A percentile compares a stretch with the other conserved stretches of the same genome.
Conservation (phyloP, 768 basidiomycete genomes). For the Pisolithus marmoratus region DNA sequence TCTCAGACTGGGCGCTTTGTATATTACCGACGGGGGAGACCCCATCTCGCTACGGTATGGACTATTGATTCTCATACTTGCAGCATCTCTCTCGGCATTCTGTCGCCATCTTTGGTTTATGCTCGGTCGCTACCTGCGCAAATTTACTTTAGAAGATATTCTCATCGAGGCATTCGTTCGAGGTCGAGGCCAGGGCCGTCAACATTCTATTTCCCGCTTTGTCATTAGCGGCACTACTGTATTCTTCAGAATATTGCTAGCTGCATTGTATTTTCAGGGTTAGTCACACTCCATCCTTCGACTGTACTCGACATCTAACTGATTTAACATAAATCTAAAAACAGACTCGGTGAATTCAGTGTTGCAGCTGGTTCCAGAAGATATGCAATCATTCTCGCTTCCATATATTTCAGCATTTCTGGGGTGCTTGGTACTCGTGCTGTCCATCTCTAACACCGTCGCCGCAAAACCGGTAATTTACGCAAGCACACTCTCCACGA, state of each 20-base stretch:
- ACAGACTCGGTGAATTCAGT: slow-evolving; percentile 52
- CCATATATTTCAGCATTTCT: slow-evolving; percentile 36
- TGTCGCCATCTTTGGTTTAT: slow-evolving; percentile 71
- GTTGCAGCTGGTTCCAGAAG: slow-evolving; percentile 42
- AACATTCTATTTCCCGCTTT: slow-evolving; percentile 38
- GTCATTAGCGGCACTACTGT: slow-evolving; percentile 41
- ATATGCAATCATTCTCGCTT: slow-evolving; percentile 29
- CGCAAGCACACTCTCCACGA: slow-evolving; percentile 54
- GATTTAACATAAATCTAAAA: slow-evolving; percentile 6
- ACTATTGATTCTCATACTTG: slow-evolving; percentile 44
- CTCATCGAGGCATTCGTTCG: slow-evolving; percentile 56
- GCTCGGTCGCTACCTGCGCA: slow-evolving; percentile 66
- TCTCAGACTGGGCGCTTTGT: slow-evolving; percentile 65
- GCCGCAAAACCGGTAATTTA: slow-evolving; percentile 48
- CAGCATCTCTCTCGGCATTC: slow-evolving; percentile 55
- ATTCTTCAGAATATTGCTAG: slow-evolving; percentile 43
- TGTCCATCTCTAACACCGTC: slow-evolving; percentile 52
- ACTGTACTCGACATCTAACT: neutral
- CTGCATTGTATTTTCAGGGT: slow-evolving; percentile 65
- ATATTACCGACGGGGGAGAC: slow-evolving; percentile 40
- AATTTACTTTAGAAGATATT: slow-evolving; percentile 61
- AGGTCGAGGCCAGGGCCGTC: slow-evolving; percentile 45
- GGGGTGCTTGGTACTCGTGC: slow-evolving; percentile 40
- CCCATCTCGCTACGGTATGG: slow-evolving; percentile 42
- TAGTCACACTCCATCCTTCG: slow-evolving; percentile 21